These are phyloP conservation scores for Pythium phragmiticola DNA, from an alignment of 352 stramenopile species.

Conservation along the genomic window DNA sequence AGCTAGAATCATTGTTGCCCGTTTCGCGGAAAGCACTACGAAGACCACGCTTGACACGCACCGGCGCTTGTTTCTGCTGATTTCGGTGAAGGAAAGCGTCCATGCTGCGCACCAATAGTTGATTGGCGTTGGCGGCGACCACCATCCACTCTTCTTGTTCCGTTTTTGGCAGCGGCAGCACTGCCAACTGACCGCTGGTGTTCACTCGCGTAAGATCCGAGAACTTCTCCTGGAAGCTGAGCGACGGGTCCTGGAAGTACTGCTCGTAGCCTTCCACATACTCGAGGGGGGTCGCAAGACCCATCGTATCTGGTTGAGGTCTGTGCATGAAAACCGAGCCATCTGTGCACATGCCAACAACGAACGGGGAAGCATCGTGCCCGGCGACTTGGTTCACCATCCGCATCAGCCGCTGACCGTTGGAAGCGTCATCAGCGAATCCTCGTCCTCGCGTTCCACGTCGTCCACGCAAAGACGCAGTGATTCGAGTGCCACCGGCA, in stretches of 20 bases:
- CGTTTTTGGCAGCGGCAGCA: conserved; percentile 52
- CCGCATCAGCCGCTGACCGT: conserved; percentile 60
- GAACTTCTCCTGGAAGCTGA: conserved; percentile 73
- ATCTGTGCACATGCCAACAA: conserved; percentile 81
- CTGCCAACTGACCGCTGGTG: conserved; percentile 57
- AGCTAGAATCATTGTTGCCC: conserved; percentile 20
- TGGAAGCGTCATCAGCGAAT: conserved; percentile 39
- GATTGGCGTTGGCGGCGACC: conserved; percentile 66
- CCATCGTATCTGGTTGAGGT: conserved; percentile 39
- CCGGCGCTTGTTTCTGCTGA: conserved; percentile 45
- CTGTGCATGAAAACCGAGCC: conserved; percentile 80
- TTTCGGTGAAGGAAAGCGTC: conserved; percentile 66
- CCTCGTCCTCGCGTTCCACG: conserved; percentile 32
- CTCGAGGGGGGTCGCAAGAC: conserved; percentile 63
- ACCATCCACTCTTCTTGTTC: conserved; percentile 78
- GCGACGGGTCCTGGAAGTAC: conserved; percentile 78
- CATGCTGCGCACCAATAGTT: conserved; percentile 68
- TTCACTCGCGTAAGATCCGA: conserved; percentile 78
- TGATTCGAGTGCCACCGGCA: conserved; percentile 19
- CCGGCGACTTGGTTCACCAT: conserved; percentile 70
- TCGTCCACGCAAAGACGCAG: conserved; percentile 24
- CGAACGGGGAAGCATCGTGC: conserved; percentile 57
- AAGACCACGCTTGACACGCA: conserved; percentile 45
- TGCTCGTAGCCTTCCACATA: conserved; percentile 81
- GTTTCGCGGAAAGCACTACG: conserved; percentile 28